Percentiles rank a stretch among this genome's conserved stretches.
These are phyloP conservation scores for Lipomyces starkeyi DNA, from an alignment of 805 yeast species.

Conservation along the genomic window DNA sequence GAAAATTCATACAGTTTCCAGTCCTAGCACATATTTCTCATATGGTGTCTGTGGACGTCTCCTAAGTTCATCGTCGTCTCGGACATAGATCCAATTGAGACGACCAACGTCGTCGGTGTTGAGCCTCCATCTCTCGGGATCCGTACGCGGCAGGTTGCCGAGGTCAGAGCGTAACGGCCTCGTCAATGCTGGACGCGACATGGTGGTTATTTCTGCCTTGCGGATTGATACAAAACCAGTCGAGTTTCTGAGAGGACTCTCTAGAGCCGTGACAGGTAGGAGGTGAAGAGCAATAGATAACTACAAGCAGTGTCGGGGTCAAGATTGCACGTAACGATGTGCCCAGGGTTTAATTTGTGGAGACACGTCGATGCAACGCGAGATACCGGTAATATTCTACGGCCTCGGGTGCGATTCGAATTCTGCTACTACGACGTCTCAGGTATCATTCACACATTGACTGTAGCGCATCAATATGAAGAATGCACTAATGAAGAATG, in stretches of 20 bases:
- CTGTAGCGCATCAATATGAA: too few relatives aligned
- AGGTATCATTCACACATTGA: too few relatives aligned
- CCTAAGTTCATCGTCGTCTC: slow-evolving; percentile 47
- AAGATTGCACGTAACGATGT: too few relatives aligned
- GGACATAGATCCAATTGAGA: slow-evolving; percentile 66
- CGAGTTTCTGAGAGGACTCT: not conserved
- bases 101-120: slow-evolving; percentile 69
- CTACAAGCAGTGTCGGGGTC: not conserved
- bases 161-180: slow-evolving; percentile 58
- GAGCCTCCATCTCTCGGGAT: slow-evolving; percentile 75
- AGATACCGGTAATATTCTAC: too few relatives aligned
- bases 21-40: slow-evolving; percentile 61
- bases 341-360: too few relatives aligned
- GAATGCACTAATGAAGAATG: too few relatives aligned
- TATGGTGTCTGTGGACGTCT: slow-evolving; percentile 54
- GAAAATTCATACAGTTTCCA: slow-evolving; percentile 41
- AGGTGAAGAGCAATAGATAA: not conserved
- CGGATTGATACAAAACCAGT: not conserved
- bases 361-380: too few relatives aligned
- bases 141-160: slow-evolving; percentile 70
- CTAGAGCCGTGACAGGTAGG: not conserved
- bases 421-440: too few relatives aligned
- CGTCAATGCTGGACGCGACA: slow-evolving; percentile 25
- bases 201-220: not conserved
- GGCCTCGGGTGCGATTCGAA: too few relatives aligned